Percentiles rank a stretch among this genome's conserved stretches.
Evolutionary conservation across 2,329 filamentous ascomycete species (phyloP).

Genomic region (Ascochyta fabae): DNA sequence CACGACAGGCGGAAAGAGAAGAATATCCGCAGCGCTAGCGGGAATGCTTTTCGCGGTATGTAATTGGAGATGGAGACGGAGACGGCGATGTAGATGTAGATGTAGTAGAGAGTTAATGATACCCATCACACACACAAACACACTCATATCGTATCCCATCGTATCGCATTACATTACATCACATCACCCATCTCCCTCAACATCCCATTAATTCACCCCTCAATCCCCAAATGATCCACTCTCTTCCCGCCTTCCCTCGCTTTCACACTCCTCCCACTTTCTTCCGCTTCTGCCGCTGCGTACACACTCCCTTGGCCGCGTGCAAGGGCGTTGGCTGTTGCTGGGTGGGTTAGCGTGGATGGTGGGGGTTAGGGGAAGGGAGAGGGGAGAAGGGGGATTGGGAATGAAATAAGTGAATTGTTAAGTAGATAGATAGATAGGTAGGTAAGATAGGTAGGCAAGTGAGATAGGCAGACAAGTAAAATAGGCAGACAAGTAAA

Average conservation of each 20-base stretch:
- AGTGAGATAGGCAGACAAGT: too few species aligned
- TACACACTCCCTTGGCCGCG: constrained; percentile 30
- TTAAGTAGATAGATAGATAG: too few species aligned
- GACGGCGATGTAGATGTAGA: neutral
- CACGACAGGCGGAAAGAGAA: constrained; percentile 54
- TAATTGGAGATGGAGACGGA: constrained; percentile 35
- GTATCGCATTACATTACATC: too few species aligned
- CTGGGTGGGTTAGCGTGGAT: constrained; percentile 9
- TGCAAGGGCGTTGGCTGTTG: constrained; percentile 27
- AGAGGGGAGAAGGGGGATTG: too few species aligned
- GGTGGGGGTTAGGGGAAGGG: too few species aligned
- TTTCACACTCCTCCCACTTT: constrained; percentile 22
- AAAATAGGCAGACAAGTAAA: too few species aligned
- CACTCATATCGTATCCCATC: too few species aligned
- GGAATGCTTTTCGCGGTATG: constrained; percentile 75
- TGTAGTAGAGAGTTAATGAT: neutral
- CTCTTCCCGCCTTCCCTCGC: neutral
- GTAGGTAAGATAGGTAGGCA: too few species aligned
- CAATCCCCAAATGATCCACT: constrained; percentile 49
- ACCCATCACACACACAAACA: neutral
- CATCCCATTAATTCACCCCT: constrained; percentile 8
- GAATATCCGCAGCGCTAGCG: constrained; percentile 73
- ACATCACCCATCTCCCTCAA: too few species aligned
- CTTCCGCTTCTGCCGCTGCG: constrained; percentile 26
- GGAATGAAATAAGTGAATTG: too few species aligned